Evolutionary conservation across 1,139 yeast genomes (phyloP), one percentile per base, ranked within the genome.

Genomic region (Spathaspora sp.): DNA sequence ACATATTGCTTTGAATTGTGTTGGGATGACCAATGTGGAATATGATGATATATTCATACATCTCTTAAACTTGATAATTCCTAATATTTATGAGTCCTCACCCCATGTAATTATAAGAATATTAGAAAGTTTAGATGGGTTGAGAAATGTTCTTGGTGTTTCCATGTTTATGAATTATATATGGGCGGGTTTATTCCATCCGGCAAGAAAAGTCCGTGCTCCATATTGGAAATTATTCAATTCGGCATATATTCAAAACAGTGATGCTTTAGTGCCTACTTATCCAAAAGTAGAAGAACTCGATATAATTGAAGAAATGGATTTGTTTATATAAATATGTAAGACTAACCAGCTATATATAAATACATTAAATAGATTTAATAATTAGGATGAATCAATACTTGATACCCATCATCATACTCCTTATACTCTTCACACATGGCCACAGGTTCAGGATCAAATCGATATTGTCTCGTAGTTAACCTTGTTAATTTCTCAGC

Each of bases 91-190:
- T 61, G 98, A 91, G 61, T 88, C 96, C 0, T 89, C 97, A 0
- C 98, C 98, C 0, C 99, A 95, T 65, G 98, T 91, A 11, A 90
- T 91, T 48, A 78, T 74, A 25, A 79, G 98, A 51, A 82, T 93
- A 3, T 56, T 89, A 44, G 98, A 90, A 47, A 88, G 93, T 47
- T 70, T 93, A 25, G 95, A 88, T 50, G 86, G 91, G 1, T 63
- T 90, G 31, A 72, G 95, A 39, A 71, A 79, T 46, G 85, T 86
- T 0, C 64, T 91, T 16, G 99, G 99, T 0, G 76, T 81, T 9
- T 97, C 97, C 0, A 57, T 82, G 1, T 75, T 86, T 48, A 65
- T 86, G 72, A 84, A 87, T 56, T 93, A 95, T 63, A 58, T 88
- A 0, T 82, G 96, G 88, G 82, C 86, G 0, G 99, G 99, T 0